phyloP scores from a whole-genome alignment of 2,329 filamentous ascomycete genomes.

The Bipolaris bicolor region DNA sequence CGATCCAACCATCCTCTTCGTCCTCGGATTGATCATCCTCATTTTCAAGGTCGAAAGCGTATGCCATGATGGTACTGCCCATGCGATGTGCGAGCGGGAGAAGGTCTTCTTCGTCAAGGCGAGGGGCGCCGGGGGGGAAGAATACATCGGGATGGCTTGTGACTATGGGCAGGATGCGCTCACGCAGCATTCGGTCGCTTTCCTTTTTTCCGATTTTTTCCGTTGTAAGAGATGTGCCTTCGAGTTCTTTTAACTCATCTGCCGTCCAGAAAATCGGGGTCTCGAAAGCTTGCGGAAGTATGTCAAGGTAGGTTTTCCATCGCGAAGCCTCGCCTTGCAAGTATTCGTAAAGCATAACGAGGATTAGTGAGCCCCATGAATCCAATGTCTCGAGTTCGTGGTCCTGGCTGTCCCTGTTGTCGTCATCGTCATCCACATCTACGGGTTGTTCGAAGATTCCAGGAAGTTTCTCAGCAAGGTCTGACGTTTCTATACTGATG shows the following conservation, averaged over 20 bases:
- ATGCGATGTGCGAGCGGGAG: conserved; percentile 30
- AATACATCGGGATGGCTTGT: conserved; percentile 17
- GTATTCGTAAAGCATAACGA: conserved; percentile 31
- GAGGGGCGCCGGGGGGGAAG: conserved; percentile 9
- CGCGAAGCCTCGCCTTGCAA: conserved; percentile 26
- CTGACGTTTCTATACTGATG: conserved; percentile 30
- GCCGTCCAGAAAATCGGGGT: conserved; percentile 33
- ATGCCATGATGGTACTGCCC: conserved; percentile 34
- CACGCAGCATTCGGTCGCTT: conserved; percentile 26
- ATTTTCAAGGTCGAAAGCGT: conserved; percentile 32
- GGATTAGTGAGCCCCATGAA: conserved; percentile 29
- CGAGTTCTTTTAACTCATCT: conserved; percentile 26
- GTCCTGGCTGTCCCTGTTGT: conserved; percentile 23
- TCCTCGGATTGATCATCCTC: conserved; percentile 25
- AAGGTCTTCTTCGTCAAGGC: conserved; percentile 17
- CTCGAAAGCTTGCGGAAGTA: conserved; percentile 28
- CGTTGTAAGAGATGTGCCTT: conserved; percentile 25
- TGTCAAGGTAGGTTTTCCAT: conserved; percentile 34
- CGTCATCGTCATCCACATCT: conserved; percentile 21
- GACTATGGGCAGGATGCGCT: conserved; percentile 24
- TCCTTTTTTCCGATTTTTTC: conserved; percentile 32
- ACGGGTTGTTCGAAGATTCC: conserved; percentile 20
- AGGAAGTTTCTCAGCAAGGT: conserved; percentile 23
- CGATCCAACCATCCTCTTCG: conserved; percentile 33
- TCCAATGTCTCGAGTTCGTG: conserved; percentile 22